Conservation (phyloP, 2,329 filamentous ascomycete species). For the Aspergillaceae sp. region DNA sequence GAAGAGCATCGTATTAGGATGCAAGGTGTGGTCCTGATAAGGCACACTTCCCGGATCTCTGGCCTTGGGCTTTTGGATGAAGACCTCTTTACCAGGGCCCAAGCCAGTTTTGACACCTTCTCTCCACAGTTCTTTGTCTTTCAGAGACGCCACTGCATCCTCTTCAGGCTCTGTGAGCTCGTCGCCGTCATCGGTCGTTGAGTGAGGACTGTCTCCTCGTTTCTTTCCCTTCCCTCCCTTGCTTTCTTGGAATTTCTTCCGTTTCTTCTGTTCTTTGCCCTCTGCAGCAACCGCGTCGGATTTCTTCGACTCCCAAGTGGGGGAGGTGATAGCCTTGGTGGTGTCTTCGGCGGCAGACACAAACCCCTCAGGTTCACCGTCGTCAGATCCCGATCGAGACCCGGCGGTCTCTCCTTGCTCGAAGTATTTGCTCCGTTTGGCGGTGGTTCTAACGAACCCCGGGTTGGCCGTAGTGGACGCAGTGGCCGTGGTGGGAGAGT, state of each 20-base stretch:
- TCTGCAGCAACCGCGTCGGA: conserved; percentile 2
- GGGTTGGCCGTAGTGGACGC: conserved; percentile 6
- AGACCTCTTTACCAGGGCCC: conserved; percentile 51
- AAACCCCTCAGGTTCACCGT: not conserved
- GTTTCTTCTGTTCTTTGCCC: not conserved
- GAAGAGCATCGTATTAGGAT: conserved; percentile 57
- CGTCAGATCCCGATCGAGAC: conserved; percentile 14
- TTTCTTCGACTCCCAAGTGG: conserved; percentile 1
- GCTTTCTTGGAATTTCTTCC: not conserved
- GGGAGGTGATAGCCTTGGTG: conserved; percentile 8
- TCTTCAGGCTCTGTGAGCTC: conserved; percentile 75
- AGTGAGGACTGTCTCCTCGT: not conserved
- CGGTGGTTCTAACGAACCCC: conserved; percentile 24
- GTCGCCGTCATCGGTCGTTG: conserved; percentile 26
- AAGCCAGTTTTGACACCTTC: conserved; percentile 47
- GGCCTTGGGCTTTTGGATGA: conserved; percentile 57
- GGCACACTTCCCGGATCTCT: conserved; percentile 50
- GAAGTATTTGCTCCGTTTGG: conserved; percentile 47
- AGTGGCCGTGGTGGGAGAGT: conserved; percentile 11
- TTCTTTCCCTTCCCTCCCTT: not conserved
- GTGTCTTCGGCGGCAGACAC: conserved; percentile 10
- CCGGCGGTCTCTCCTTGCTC: conserved; percentile 30
- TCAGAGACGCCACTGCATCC: conserved; percentile 38
- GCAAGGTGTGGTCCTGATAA: conserved; percentile 50
- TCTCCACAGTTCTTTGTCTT: conserved; percentile 48